phyloP scores from a whole-genome alignment of 1,284 basidiomycete genomes.

The Volvariella volvacea region DNA sequence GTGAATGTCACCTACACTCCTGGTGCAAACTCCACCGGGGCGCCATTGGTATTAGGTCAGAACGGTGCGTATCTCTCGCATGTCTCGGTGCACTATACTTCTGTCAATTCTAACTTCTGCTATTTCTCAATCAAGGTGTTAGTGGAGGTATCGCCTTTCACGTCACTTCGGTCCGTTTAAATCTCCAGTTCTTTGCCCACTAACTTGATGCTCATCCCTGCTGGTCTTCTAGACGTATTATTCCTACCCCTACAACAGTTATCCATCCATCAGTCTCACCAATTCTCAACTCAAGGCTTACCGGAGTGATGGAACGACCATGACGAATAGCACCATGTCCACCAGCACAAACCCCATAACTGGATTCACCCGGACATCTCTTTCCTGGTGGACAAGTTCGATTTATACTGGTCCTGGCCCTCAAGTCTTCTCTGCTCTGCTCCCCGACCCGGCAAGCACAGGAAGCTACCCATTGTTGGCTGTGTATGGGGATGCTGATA shows the following conservation, averaged over 20 bases:
- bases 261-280: constrained; percentile 24
- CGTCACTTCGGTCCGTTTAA: constrained; percentile 29
- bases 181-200: neutral
- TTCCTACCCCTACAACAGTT: constrained; percentile 34
- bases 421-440: constrained; percentile 19
- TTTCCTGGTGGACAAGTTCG: constrained; percentile 28
- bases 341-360: constrained; percentile 16
- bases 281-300: constrained; percentile 27
- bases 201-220: neutral
- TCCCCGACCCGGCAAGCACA: constrained; percentile 12
- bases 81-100: no score
- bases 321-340: constrained; percentile 20
- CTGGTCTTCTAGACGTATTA: constrained; percentile 26
- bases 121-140: constrained; percentile 27
- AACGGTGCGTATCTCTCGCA: constrained; percentile 24
- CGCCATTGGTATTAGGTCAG: constrained; percentile 35
- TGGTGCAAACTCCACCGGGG: constrained; percentile 33
- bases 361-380: constrained; percentile 17
- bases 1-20: constrained; percentile 24
- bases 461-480: constrained; percentile 19
- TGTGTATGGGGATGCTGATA: constrained; percentile 19
- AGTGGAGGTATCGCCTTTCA: constrained; percentile 26
- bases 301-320: constrained; percentile 21
- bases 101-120: no score
- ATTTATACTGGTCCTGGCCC: constrained; percentile 19